Evolutionary conservation across 1,284 basidiomycete species (phyloP).

Genomic region (Melampsora americana): DNA sequence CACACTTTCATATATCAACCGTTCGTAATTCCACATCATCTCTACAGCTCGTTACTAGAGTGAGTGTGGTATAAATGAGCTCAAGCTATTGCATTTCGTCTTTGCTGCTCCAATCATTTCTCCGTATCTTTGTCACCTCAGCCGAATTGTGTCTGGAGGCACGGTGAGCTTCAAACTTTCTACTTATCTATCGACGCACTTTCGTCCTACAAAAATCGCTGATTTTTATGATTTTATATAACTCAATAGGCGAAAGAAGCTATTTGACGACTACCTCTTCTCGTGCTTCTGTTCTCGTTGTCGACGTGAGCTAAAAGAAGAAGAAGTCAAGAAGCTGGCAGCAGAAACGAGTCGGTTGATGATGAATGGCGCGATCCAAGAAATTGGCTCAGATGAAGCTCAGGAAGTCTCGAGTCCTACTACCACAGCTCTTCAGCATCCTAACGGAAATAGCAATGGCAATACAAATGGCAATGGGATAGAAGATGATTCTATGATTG

Average conservation of each 20-base stretch:
- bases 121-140: neutral
- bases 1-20: conserved; percentile 38
- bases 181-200: neutral
- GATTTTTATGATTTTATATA: neutral
- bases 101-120: neutral
- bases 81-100: neutral
- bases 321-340: conserved; percentile 9
- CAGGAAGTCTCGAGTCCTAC: no score
- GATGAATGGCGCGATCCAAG: conserved; percentile 8
- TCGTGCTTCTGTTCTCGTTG: conserved; percentile 44
- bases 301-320: conserved; percentile 34
- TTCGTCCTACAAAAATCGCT: neutral
- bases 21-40: conserved; percentile 15
- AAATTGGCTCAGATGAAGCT: conserved; percentile 15
- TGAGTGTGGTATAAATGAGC: no score
- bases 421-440: no score
- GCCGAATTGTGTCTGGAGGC: conserved; percentile 28
- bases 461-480: no score
- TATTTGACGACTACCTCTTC: conserved; percentile 44
- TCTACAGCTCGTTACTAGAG: neutral
- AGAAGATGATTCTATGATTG: no score
- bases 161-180: conserved; percentile 17
- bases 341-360: neutral
- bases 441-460: no score
- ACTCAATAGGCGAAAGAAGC: conserved; percentile 37